Conservation (phyloP, 371 early-diverging fungal species). For the Mortierella sp. region DNA sequence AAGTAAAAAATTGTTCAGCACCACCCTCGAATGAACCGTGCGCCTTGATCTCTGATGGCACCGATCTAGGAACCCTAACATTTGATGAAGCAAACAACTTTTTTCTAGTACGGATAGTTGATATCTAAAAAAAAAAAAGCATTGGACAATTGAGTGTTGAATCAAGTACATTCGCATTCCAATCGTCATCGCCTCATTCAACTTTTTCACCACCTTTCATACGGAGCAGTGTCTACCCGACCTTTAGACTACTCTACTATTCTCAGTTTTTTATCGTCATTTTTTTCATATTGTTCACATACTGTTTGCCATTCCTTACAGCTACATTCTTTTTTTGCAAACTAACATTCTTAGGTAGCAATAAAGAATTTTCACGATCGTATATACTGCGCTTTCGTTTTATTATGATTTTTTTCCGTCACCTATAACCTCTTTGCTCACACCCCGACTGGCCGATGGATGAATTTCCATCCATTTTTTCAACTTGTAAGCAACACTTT, state of each 20-base stretch:
- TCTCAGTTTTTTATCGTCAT: background rate
- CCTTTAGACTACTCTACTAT: background rate
- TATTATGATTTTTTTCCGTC: slow-evolving; percentile 15
- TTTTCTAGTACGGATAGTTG: too few relatives aligned
- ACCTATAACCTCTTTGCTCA: slow-evolving; percentile 12
- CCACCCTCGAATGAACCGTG: background rate
- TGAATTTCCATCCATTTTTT: slow-evolving; percentile 12
- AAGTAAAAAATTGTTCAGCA: background rate
- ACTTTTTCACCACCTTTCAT: too few relatives aligned
- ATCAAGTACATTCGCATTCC: too few relatives aligned
- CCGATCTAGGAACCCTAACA: background rate
- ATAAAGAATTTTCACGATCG: slow-evolving; percentile 30
- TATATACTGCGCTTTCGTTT: slow-evolving; percentile 13
- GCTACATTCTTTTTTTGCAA: background rate
- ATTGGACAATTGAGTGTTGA: too few relatives aligned
- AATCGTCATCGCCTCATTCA: too few relatives aligned
- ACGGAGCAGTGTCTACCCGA: too few relatives aligned
- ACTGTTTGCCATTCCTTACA: background rate
- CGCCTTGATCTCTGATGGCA: background rate
- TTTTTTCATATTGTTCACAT: too few relatives aligned
- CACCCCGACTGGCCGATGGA: slow-evolving; percentile 14
- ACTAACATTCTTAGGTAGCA: background rate
- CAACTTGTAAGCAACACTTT: background rate
- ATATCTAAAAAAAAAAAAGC: too few relatives aligned
- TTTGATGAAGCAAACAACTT: too few relatives aligned